Evolutionary conservation across 441 rosid genomes (phyloP), one percentile per base, ranked within the genome.

Genomic region (Erysimum cheiri): DNA sequence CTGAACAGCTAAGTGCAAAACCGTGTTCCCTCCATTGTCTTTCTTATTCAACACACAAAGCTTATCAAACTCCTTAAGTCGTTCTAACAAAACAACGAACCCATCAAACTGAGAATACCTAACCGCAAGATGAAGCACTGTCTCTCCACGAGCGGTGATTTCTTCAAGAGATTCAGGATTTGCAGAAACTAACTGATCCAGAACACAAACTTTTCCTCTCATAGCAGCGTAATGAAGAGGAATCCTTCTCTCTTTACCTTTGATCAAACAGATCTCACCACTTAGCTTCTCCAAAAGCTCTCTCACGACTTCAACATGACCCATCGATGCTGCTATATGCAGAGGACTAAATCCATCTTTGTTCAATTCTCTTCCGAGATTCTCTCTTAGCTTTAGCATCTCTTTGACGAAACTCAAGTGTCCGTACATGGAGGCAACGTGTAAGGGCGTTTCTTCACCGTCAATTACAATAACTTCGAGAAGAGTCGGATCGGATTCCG

Each of bases 261-360:
- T 61, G 19, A 80, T 13, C 19, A 62, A 75, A 46, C 79, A 76
- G 2, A 76, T 53, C 3, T 77, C 60, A 53, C 8, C 1, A 2
- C 69, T 37, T 11, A 50, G 32, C 53, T 49, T 84, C 55, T 69
- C 9, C 22, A 84, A 55, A 26, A 58, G 80, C 53, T 50, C 68
- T 41, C 33, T 73, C 13, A 52, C 47, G 0, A 80, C 17, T n/a
- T 66, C 80, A 3, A 33, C 28, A 15, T 73, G 60, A 12, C 84
- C 83, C 36, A 24, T 71, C 0, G 78, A 74, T n/a, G 78, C 64
- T 33, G 82, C 85, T 8, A 83, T 72, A 72, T 83, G 82, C 11
- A 80, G 12, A 47, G 85, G 80, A 0, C 40, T 47, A 7, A 77
- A 73, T 5, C 78, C 83, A 32, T 78, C 80, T 61, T 57, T 28